Evolutionary conservation across 2,329 filamentous ascomycete genomes (phyloP).

Genomic region (Stagonosporopsis cucurbitacearum): DNA sequence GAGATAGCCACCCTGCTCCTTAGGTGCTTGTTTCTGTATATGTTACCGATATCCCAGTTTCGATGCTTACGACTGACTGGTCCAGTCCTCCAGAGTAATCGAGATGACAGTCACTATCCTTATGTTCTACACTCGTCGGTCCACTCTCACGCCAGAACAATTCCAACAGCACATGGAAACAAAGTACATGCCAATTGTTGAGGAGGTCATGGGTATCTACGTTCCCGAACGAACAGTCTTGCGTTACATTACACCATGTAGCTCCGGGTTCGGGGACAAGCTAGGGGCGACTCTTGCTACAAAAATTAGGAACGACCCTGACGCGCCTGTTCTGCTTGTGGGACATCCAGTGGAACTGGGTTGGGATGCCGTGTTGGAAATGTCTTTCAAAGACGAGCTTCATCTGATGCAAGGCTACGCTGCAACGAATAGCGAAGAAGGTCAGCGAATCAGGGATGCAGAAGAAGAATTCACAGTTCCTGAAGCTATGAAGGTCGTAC

Average conservation of each 20-base stretch:
- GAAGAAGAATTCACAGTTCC: constrained; percentile 28
- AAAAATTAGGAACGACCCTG: constrained; percentile 16
- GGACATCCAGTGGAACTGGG: constrained; percentile 24
- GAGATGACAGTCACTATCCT: constrained; percentile 5
- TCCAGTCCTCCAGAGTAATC: too few species aligned
- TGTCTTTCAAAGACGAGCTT: constrained; percentile 32
- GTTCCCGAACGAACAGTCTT: constrained; percentile 15
- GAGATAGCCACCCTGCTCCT: background rate
- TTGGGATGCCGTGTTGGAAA: constrained; percentile 31
- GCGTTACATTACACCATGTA: constrained; percentile 25
- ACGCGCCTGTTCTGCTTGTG: constrained; percentile 29
- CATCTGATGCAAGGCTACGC: constrained; percentile 32
- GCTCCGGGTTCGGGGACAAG: constrained; percentile 27
- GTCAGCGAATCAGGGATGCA: constrained; percentile 28
- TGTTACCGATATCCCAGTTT: too few species aligned
- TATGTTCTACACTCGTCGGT: constrained; percentile 26
- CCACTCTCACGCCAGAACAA: constrained; percentile 24
- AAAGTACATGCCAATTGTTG: constrained; percentile 24
- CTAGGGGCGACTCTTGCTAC: constrained; percentile 24
- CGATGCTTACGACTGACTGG: background rate
- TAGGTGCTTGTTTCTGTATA: background rate
- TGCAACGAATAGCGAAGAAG: constrained; percentile 23
- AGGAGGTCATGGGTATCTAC: constrained; percentile 25
- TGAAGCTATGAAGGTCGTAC: constrained; percentile 5
- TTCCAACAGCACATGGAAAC: constrained; percentile 28